These are phyloP conservation scores for Epichloe sp. DNA, from an alignment of 2,329 filamentous ascomycete genomes.

Conservation along the genomic window DNA sequence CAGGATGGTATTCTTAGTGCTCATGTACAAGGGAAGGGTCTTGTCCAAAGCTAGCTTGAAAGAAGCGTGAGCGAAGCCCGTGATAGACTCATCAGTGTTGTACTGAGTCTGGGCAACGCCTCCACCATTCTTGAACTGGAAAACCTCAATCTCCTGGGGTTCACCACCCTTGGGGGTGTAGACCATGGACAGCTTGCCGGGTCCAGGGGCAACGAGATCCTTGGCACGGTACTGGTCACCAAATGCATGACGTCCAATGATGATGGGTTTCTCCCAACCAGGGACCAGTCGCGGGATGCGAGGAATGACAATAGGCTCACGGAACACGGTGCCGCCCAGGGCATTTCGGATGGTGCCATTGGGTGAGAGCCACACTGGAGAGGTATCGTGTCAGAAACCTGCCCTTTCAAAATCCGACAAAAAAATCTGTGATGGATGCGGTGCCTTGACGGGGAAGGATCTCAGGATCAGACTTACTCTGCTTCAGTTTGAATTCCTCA, in stretches of 20 bases:
- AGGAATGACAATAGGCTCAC: constrained; percentile 94
- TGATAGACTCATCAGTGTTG: constrained; percentile 94
- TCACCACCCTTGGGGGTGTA: constrained; percentile 77
- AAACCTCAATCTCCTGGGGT: constrained; percentile 81
- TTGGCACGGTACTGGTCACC: constrained; percentile 98
- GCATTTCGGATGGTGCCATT: constrained; percentile 76
- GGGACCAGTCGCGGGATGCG: constrained; percentile 85
- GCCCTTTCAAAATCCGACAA: not conserved
- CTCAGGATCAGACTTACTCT: constrained; percentile 51
- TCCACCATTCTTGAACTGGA: constrained; percentile 72
- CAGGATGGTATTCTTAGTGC: constrained; percentile 99
- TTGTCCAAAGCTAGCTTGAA: constrained; percentile 92
- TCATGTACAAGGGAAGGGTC: constrained; percentile 93
- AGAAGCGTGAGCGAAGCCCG: constrained; percentile 85
- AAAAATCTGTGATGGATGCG: not conserved
- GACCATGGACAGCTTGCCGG: constrained; percentile 86
- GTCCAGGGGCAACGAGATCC: constrained; percentile 70
- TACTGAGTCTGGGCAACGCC: constrained; percentile 92
- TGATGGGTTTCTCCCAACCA: constrained; percentile 98
- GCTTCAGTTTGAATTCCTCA: constrained; percentile 96
- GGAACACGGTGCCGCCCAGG: constrained; percentile 91
- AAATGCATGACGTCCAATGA: constrained; percentile 96
- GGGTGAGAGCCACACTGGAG: constrained; percentile 90
- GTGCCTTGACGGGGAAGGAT: not conserved
- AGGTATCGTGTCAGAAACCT: constrained; percentile 1